These are phyloP conservation scores for Ambrosia artemisiifolia DNA, from an alignment of 129 eudicot genomes.

Conservation along the genomic window DNA sequence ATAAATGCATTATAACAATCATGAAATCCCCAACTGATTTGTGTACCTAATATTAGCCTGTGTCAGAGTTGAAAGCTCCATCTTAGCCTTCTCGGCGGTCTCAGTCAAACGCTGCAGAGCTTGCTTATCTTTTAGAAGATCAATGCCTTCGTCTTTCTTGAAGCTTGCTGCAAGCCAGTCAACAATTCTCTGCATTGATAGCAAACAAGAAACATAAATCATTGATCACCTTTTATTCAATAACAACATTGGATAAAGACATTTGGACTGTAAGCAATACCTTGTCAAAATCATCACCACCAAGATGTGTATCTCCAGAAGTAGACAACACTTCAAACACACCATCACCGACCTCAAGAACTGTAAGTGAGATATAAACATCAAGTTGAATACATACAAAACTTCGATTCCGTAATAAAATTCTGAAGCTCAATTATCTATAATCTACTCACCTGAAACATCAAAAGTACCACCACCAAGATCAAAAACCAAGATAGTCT, in stretches of 20 bases:
- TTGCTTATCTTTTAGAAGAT: constrained; percentile 91
- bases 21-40: background rate
- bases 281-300: constrained; percentile 99
- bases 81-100: constrained; percentile 98
- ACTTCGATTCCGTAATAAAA: background rate
- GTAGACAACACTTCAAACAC: constrained; percentile 98
- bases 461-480: constrained; percentile 99
- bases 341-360: constrained; percentile 99
- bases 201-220: background rate
- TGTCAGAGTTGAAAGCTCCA: constrained; percentile 91
- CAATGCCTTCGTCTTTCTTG: constrained; percentile 89
- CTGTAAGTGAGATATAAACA: constrained; percentile 36
- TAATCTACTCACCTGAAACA: constrained; percentile 67
- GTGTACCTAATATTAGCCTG: constrained; percentile 85
- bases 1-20: background rate
- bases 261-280: constrained; percentile 16
- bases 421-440: background rate
- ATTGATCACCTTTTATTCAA: background rate
- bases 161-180: constrained; percentile 92
- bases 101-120: constrained; percentile 94
- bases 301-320: constrained; percentile 96
- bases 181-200: constrained; percentile 67
- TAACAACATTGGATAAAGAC: background rate
- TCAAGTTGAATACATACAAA: background rate
- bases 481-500: constrained; percentile 88